Conservation (phyloP, 768 basidiomycete species). For the Panus rudis region DNA sequence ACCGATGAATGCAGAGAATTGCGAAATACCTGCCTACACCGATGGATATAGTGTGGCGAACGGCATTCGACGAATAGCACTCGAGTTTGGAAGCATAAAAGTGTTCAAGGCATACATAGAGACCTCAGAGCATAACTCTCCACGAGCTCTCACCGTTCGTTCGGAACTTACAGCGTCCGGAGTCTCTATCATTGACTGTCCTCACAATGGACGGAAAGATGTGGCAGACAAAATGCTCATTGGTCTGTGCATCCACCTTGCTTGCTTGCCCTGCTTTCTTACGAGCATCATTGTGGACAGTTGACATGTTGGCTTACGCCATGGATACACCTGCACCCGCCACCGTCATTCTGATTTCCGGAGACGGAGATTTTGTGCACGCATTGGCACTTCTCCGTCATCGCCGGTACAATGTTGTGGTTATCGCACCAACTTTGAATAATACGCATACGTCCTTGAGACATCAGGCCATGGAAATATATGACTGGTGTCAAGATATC, state of each 20-base stretch:
- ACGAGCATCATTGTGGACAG: conserved; percentile 26
- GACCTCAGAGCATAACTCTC: conserved; percentile 29
- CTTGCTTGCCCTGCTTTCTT: not conserved
- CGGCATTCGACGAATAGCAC: conserved; percentile 35
- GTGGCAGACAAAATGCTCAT: conserved; percentile 42
- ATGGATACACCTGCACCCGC: conserved; percentile 48
- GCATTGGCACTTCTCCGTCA: conserved; percentile 43
- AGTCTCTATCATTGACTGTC: conserved; percentile 30
- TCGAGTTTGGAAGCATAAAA: conserved; percentile 37
- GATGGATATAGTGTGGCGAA: conserved; percentile 37
- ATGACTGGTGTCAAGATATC: conserved; percentile 39
- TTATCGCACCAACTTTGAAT: conserved; percentile 7
- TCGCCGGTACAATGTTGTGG: conserved; percentile 11
- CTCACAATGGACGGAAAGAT: conserved; percentile 21
- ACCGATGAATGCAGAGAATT: conserved; percentile 24
- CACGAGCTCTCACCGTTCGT: conserved; percentile 27
- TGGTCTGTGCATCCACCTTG: conserved; percentile 22
- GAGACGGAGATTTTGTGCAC: conserved; percentile 64
- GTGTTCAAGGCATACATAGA: conserved; percentile 50
- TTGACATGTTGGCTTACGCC: conserved; percentile 59
- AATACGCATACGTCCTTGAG: conserved; percentile 38
- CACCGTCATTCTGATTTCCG: conserved; percentile 55
- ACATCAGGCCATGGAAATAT: conserved; percentile 43
- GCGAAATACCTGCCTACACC: conserved; percentile 23
- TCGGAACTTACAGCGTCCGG: conserved; percentile 44